Evolutionary conservation across 1,284 basidiomycete species (phyloP), one percentile per base, ranked within the genome.

Genomic region (Phylloboletellus chloephorus): DNA sequence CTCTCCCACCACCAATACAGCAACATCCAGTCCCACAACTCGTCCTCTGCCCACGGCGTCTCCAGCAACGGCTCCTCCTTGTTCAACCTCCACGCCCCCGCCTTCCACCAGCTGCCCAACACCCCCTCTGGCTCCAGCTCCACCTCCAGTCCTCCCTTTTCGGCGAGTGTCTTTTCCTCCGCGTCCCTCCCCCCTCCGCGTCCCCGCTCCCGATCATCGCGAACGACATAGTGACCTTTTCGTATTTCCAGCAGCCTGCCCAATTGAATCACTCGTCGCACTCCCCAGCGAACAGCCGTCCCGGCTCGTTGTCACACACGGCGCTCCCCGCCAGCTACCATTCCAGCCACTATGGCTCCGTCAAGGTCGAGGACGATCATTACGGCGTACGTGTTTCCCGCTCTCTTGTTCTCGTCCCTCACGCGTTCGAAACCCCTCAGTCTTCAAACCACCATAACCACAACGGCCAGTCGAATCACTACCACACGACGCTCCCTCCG

Each of bases 141-240:
- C 21, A 79, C 78, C 11, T 83, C 81, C 29, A 84, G 79, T 52
- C 81, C 83, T 41, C 74, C 80, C 23, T 86, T 85, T 70, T 86
- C 84, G 79, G 83, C 76, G 76, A 83, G 84, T 84, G 60, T 71
- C 69, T 59, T 71, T 70, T 67, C 62, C 63, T 65, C 17, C 30
- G 39, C 43, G 45, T 53, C 52, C 45, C 48, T 49, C 49, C 39
- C 42, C 35, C 41, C 47, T 50, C 47, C 47, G 54, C 46, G 50
- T 52, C 49, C 41, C n/a, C n/a, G n/a, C n/a, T n/a, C n/a, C n/a
- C n/a, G n/a, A n/a, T n/a, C n/a, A n/a, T n/a, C n/a, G 48, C 57
- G 64, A 66, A 65, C 72, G 71, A 79, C 76, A 68, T 79, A 61
- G 68, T 66, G 43, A 62, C 54, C 47, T 54, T 57, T 53, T 63